Evolutionary conservation across 2,329 filamentous ascomycete genomes (phyloP).

Genomic region (Pseudogymnoascus sp.): DNA sequence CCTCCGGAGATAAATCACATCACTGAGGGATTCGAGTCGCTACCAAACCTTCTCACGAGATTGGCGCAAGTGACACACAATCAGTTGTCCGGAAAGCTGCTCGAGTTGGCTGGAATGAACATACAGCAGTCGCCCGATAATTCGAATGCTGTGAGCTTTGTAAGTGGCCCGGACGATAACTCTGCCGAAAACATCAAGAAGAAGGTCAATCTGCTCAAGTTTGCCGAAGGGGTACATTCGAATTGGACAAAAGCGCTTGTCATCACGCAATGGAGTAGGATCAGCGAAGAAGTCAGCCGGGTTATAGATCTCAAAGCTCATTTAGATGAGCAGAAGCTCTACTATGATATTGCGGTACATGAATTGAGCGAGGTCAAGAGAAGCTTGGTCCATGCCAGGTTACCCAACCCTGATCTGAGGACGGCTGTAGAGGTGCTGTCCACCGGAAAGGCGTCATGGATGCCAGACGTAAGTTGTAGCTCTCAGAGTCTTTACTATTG

Average conservation of each 20-base stretch:
- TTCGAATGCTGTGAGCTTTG: slow-evolving; percentile 38
- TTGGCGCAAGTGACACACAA: slow-evolving; percentile 79
- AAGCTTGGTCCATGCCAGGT: slow-evolving; percentile 62
- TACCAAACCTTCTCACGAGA: slow-evolving; percentile 67
- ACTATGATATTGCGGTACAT: slow-evolving; percentile 54
- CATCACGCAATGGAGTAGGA: slow-evolving; percentile 81
- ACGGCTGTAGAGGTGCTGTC: slow-evolving; percentile 81
- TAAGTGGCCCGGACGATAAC: slow-evolving; percentile 43
- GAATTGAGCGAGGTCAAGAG: slow-evolving; percentile 66
- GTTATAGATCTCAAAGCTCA: slow-evolving; percentile 81
- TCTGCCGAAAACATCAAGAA: slow-evolving; percentile 64
- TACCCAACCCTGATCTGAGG: slow-evolving; percentile 84
- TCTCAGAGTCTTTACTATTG: neutral
- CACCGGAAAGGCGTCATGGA: slow-evolving; percentile 67
- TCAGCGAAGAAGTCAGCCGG: slow-evolving; percentile 70
- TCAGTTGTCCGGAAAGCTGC: slow-evolving; percentile 62
- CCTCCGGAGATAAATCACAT: slow-evolving; percentile 63
- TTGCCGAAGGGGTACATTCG: slow-evolving; percentile 70
- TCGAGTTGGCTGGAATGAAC: slow-evolving; percentile 62
- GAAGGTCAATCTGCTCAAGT: slow-evolving; percentile 67
- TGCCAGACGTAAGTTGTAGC: slow-evolving; percentile 60
- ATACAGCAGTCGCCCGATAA: slow-evolving; percentile 47
- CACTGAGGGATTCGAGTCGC: slow-evolving; percentile 65
- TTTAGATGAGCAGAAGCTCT: slow-evolving; percentile 54
- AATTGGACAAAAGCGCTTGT: slow-evolving; percentile 92